Evolutionary conservation across 2,329 filamentous ascomycete species (phyloP).

Genomic region (Colletotrichum lupini): DNA sequence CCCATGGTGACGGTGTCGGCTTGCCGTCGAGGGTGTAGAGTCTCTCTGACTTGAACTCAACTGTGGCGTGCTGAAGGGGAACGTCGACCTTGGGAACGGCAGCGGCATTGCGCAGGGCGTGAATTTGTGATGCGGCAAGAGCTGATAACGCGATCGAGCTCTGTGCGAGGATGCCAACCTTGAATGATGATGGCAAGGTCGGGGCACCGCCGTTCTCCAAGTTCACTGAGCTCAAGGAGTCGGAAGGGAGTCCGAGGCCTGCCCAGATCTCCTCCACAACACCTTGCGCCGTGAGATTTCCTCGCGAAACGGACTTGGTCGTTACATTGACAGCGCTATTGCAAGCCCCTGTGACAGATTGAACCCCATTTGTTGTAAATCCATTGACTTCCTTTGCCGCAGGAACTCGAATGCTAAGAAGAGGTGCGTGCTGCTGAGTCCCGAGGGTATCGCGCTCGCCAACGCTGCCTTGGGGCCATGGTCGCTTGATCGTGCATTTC

Average conservation of each 20-base stretch:
- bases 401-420: conserved; percentile 43
- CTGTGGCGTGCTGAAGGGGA: conserved; percentile 55
- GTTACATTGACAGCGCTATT: neutral
- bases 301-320: neutral
- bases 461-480: conserved; percentile 47
- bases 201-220: neutral
- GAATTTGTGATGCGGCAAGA: conserved; percentile 59
- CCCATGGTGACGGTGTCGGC: conserved; percentile 47
- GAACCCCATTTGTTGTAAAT: neutral
- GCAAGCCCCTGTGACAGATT: no score
- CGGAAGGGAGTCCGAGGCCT: neutral
- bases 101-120: conserved; percentile 46
- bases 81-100: conserved; percentile 53
- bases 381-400: neutral
- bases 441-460: conserved; percentile 51
- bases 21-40: conserved; percentile 56
- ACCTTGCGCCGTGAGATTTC: neutral
- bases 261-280: conserved; percentile 23
- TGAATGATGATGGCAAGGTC: conserved; percentile 61
- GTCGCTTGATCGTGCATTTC: conserved; percentile 55
- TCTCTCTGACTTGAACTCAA: conserved; percentile 65
- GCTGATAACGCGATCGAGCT: conserved; percentile 62
- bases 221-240: neutral
- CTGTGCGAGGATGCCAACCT: conserved; percentile 64
- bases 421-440: conserved; percentile 50